phyloP scores from a whole-genome alignment of 768 basidiomycete species.

The Tulasnella sp. region DNA sequence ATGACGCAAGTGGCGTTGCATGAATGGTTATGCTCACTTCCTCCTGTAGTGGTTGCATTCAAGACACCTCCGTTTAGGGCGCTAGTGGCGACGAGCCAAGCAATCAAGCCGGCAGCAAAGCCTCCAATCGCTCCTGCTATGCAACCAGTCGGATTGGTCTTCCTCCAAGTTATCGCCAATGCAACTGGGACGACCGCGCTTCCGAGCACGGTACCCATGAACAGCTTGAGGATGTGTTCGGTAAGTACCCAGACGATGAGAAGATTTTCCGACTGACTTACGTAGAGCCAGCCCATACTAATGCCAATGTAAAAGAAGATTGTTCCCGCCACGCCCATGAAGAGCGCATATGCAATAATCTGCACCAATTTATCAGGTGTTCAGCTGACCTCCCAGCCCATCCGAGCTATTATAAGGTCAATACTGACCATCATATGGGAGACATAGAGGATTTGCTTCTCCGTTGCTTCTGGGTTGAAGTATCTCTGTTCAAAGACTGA shows the following conservation, averaged over 20 bases:
- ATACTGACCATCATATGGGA: conserved; percentile 51
- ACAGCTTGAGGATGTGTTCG: no score
- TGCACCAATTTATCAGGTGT: no score
- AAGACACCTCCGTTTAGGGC: conserved; percentile 57
- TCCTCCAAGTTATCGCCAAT: conserved; percentile 71
- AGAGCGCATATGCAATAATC: conserved; percentile 58
- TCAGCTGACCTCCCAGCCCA: no score
- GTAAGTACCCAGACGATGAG: no score
- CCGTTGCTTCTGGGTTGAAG: conserved; percentile 72
- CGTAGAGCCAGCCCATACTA: conserved; percentile 89
- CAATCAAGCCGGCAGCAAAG: conserved; percentile 55
- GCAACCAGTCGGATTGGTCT: conserved; percentile 78
- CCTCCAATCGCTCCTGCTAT: conserved; percentile 62
- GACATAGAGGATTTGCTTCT: conserved; percentile 54
- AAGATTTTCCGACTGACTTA: no score
- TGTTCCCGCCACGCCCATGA: conserved; percentile 72
- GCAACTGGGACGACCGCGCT: conserved; percentile 83
- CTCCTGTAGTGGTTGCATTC: conserved; percentile 38
- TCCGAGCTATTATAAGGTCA: no score
- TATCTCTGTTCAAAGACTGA: conserved; percentile 38
- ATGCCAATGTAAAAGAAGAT: conserved; percentile 87
- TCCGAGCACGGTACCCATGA: conserved; percentile 76
- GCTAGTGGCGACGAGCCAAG: conserved; percentile 78
- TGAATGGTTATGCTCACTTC: conserved; percentile 17
- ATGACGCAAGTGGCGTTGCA: background rate